phyloP scores from a whole-genome alignment of 1,284 basidiomycete genomes.

The Omphalotus olearius region DNA sequence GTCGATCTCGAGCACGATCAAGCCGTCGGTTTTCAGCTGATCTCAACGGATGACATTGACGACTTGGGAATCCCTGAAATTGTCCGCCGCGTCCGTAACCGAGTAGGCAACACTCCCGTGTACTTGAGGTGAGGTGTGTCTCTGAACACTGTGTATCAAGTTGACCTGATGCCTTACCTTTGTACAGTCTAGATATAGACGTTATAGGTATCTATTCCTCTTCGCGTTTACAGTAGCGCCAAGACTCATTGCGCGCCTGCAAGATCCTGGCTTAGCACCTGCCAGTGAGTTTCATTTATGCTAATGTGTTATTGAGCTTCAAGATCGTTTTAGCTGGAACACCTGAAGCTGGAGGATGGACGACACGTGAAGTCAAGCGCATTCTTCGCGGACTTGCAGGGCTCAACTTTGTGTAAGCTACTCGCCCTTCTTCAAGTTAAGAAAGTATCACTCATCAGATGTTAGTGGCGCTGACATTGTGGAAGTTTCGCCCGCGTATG shows the following conservation, averaged over 20 bases:
- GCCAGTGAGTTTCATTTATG: slow-evolving; percentile 48
- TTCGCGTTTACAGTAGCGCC: background rate
- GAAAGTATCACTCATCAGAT: slow-evolving; percentile 2
- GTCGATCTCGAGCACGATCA: slow-evolving; percentile 61
- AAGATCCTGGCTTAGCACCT: slow-evolving; percentile 76
- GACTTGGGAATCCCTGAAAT: slow-evolving; percentile 62
- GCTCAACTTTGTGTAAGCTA: slow-evolving; percentile 69
- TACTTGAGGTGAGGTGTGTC: slow-evolving; percentile 53
- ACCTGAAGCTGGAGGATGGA: slow-evolving; percentile 80
- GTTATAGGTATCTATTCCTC: slow-evolving; percentile 52
- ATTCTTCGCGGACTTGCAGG: slow-evolving; percentile 75
- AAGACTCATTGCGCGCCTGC: background rate
- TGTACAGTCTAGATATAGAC: slow-evolving; percentile 67
- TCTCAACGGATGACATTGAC: slow-evolving; percentile 75
- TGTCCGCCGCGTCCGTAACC: slow-evolving; percentile 54
- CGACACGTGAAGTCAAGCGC: slow-evolving; percentile 74
- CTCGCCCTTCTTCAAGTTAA: background rate
- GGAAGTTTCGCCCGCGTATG: slow-evolving; percentile 81
- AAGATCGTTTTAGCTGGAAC: slow-evolving; percentile 63
- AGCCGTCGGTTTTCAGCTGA: slow-evolving; percentile 63
- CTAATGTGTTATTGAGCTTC: background rate
- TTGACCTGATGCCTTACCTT: slow-evolving; percentile 8
- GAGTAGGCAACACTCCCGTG: slow-evolving; percentile 67
- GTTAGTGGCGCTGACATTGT: slow-evolving; percentile 69
- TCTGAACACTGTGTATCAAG: too few species aligned